A percentile compares a stretch with the other conserved stretches of the same genome.
phyloP scores from a whole-genome alignment of 257 asterid species.

The Lithospermum erythrorhizon region DNA sequence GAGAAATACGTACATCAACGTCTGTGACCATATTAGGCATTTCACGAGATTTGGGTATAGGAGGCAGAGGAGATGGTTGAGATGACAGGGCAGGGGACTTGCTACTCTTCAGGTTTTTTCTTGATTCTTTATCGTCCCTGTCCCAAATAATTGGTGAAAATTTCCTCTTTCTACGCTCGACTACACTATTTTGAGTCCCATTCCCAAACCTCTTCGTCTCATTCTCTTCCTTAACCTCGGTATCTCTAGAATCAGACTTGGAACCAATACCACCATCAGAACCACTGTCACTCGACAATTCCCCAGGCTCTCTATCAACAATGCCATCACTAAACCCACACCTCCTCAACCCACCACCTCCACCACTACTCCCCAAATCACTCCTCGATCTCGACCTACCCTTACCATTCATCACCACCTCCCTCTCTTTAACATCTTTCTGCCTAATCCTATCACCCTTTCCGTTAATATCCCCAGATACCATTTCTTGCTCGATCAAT shows the following conservation, averaged over 20 bases:
- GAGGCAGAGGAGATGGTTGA: slow-evolving; percentile 30
- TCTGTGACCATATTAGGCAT: slow-evolving; percentile 17
- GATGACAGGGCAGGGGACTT: slow-evolving; percentile 15
- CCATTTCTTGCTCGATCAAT: too few relatives aligned
- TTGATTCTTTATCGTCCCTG: slow-evolving; percentile 46
- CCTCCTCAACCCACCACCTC: slow-evolving; percentile 19
- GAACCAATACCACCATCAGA: slow-evolving; percentile 56
- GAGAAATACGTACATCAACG: slow-evolving; percentile 15
- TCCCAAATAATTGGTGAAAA: slow-evolving; percentile 90
- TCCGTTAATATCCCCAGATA: neutral
- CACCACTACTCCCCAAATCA: slow-evolving; percentile 38
- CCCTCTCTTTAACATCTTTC: slow-evolving; percentile 50
- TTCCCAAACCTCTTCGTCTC: slow-evolving; percentile 14
- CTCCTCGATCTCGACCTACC: slow-evolving; percentile 28
- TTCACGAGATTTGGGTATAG: slow-evolving; percentile 17
- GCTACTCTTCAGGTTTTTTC: slow-evolving; percentile 23
- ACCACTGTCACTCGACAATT: slow-evolving; percentile 69
- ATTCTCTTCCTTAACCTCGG: slow-evolving; percentile 17
- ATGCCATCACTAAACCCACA: slow-evolving; percentile 14
- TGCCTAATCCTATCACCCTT: slow-evolving; percentile 36
- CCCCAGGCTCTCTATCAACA: slow-evolving; percentile 78
- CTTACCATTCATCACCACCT: slow-evolving; percentile 26
- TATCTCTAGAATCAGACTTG: slow-evolving; percentile 24
- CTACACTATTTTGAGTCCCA: slow-evolving; percentile 26
- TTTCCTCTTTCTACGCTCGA: slow-evolving; percentile 48